These are phyloP conservation scores for Trametes versicolor DNA, from an alignment of 1,284 basidiomycete species.

Conservation along the genomic window DNA sequence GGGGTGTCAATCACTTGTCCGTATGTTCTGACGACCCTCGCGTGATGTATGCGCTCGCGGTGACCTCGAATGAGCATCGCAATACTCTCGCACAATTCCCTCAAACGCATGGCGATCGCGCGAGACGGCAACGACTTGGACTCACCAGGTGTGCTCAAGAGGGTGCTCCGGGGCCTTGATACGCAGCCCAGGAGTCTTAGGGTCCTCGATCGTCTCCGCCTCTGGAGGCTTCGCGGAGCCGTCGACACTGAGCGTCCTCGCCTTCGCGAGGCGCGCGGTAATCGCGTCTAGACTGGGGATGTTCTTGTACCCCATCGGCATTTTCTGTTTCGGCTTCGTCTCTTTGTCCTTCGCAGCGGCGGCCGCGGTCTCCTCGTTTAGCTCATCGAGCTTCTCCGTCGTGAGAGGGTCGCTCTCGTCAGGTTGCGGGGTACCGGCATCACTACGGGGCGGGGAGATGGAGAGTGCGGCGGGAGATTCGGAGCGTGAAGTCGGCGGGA, in stretches of 20 bases:
- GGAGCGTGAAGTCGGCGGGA: conserved; percentile 69
- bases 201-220: conserved; percentile 78
- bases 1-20: neutral
- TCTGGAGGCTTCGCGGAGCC: conserved; percentile 78
- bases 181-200: conserved; percentile 78
- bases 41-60: too few species aligned
- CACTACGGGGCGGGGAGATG: conserved; percentile 56
- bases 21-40: too few species aligned
- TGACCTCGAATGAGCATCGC: too few species aligned
- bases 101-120: neutral
- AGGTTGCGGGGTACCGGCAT: conserved; percentile 46
- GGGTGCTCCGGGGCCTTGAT: conserved; percentile 85
- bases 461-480: conserved; percentile 57
- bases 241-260: conserved; percentile 74
- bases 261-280: conserved; percentile 75
- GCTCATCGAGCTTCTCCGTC: conserved; percentile 44
- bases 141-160: conserved; percentile 84
- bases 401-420: conserved; percentile 63
- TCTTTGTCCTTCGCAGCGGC: conserved; percentile 20
- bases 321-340: conserved; percentile 55
- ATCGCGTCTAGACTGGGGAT: conserved; percentile 86
- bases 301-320: conserved; percentile 83
- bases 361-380: conserved; percentile 36
- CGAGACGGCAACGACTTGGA: neutral
- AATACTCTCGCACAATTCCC: too few species aligned